Base-by-base conservation (phyloP, 75 land plant species). In the Picea sitchensis region DNA sequence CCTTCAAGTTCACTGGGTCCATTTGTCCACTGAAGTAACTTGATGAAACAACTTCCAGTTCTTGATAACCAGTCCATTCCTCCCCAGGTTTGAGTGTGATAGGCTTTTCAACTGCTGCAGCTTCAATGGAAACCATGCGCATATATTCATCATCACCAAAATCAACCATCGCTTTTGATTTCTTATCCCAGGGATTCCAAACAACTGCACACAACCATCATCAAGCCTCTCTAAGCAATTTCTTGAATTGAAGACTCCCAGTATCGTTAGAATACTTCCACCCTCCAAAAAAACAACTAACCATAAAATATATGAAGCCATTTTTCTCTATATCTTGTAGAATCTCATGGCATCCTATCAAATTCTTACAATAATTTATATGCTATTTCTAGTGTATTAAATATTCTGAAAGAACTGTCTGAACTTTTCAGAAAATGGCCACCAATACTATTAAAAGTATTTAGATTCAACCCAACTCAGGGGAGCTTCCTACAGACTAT, bases 131-230 rank as follows among this genome's bases (percentile, higher is more conserved):
- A 73, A 87, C 77, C 88, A 85, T 87, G 31, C 79, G 81, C 18
- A 72, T 77, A 72, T 85, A 87, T 77, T 87, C 88, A 20, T 85
- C 88, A 61, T 87, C 88, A 3, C 83, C 88, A 60, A 87, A 81
- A 58, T 87, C 88, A 12, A 69, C 31, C 88, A 87, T 44, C 2
- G 88, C 83, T 74, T 78, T 85, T 44, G 88, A 83, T 81, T 81
- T 85, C 59, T 85, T 87, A 36, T 85, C 87, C 88, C 88, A 87
- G 56, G 88, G 88, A 81, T 87, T 87, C 88, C 88, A 87, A 44
- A 87, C 88, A 31, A 77, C 83, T 82, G 75, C 58, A 32, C 30
- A 36, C 30, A 36, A 32, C 63, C 76, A 78, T 20, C 54, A 20
- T 38, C n/a, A 78, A 64, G 51, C 76, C 12, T 15, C 36, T 61